A percentile compares a stretch with the other conserved stretches of the same genome.
These are phyloP conservation scores for Garcia nutans DNA, from an alignment of 345 rosid genomes.

Conservation along the genomic window DNA sequence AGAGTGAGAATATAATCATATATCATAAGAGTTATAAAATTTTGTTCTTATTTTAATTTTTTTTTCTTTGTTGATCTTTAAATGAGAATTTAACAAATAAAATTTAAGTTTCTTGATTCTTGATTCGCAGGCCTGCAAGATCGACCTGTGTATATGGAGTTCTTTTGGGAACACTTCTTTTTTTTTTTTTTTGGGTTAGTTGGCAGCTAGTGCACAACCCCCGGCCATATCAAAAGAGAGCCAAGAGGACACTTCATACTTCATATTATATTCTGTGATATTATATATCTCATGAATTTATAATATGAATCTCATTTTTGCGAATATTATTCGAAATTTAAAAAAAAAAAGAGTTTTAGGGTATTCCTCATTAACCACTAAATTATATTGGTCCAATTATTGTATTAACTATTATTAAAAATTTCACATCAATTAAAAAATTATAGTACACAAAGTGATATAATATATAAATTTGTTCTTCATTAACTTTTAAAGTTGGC, in stretches of 20 bases:
- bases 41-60: too few relatives aligned
- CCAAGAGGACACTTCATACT: constrained; percentile 3
- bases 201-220: constrained; percentile 16
- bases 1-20: background rate
- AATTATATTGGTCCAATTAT: too few relatives aligned
- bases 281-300: background rate
- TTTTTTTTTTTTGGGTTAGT: background rate
- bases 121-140: constrained; percentile 14
- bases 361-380: too few relatives aligned
- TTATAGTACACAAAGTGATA: too few relatives aligned
- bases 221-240: background rate
- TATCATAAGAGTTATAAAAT: background rate
- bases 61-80: too few relatives aligned
- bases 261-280: too few relatives aligned
- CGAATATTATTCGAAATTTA: too few relatives aligned
- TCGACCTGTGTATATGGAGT: background rate
- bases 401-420: too few relatives aligned
- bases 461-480: too few relatives aligned
- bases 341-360: too few relatives aligned
- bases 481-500: too few relatives aligned
- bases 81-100: background rate
- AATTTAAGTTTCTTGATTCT: background rate
- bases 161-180: background rate
- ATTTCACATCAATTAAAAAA: too few relatives aligned
- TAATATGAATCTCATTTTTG: background rate